Evolutionary conservation across 495 filamentous ascomycete genomes (phyloP).

Genomic region (Daldinia loculata): DNA sequence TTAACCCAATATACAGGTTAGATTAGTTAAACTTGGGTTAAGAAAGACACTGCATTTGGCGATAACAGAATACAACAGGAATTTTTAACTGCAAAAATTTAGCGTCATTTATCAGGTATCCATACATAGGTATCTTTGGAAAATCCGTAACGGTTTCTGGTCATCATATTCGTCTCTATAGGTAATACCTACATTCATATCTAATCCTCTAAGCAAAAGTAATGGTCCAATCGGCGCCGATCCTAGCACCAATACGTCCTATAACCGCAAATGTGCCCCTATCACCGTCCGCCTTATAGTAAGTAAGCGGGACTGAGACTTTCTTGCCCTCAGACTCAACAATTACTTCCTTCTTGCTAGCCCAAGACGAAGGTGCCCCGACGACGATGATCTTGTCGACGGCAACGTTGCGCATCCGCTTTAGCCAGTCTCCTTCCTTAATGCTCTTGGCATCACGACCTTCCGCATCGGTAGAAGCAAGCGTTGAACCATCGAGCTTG

Average conservation of each 20-base stretch:
- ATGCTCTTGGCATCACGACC: conserved; percentile 63
- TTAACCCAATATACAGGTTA: not conserved
- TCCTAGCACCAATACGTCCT: conserved; percentile 75
- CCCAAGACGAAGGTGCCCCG: conserved; percentile 77
- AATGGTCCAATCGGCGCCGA: conserved; percentile 86
- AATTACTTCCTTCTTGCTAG: conserved; percentile 68
- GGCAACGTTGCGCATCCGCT: conserved; percentile 75
- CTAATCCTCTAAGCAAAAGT: conserved; percentile 51
- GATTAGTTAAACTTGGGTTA: not conserved
- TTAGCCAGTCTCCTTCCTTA: conserved; percentile 76
- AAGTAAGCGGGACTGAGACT: conserved; percentile 66
- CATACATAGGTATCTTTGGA: too few relatives aligned
- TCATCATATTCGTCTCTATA: conserved; percentile 27
- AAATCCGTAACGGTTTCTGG: not conserved
- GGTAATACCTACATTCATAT: not conserved
- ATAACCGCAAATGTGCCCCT: conserved; percentile 83
- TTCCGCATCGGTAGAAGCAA: conserved; percentile 61
- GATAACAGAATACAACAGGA: too few relatives aligned
- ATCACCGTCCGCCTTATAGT: conserved; percentile 63
- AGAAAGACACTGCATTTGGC: too few relatives aligned
- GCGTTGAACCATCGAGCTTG: conserved; percentile 60
- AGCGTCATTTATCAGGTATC: too few relatives aligned
- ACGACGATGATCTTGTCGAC: conserved; percentile 87
- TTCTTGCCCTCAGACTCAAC: conserved; percentile 75
- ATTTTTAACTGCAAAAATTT: too few relatives aligned